Base-by-base conservation (phyloP, 352 stramenopile genomes). In the Phytophthora litchii region DNA sequence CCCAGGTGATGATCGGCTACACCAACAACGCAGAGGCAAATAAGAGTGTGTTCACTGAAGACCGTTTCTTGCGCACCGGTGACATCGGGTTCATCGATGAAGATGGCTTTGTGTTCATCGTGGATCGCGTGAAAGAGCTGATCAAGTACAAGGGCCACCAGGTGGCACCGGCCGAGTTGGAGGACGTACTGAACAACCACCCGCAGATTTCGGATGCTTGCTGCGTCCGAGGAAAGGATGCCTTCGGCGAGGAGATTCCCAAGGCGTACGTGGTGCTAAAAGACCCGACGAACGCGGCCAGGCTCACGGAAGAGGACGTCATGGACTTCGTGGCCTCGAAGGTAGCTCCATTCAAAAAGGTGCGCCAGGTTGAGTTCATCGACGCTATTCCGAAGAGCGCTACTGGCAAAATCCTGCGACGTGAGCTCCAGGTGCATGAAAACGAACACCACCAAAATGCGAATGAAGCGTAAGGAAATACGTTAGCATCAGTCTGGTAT, bases 131-230 rank as follows among this genome's bases (percentile, higher is more conserved):
- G 11, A 98, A 98, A 76, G 92, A 98, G 63, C 58, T 98, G 23
- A 98, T 98, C 72, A 98, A 98, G 77, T 92, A 96, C 54, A 96
- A 96, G 54, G 94, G 92, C 4, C 92, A 94, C 55, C 92, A 95
- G 54, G 76, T 98, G n/a, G 87, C 91, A 10, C 94, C 92, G 11
- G 92, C 91, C 0, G 94, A 98, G 64, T 68, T 98, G 32, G 94
- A 98, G 70, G 91, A 92, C 21, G 67, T 98, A 10, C 47, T 98
- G 8, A 82, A 97, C 14, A 76, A 79, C 13, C 82, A 97, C 75
- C 76, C 76, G 10, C 55, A 78, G 14, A 65, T 98, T 12, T 62
- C 76, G 1, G 94, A 98, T 76, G 79, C 73, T 7, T 89, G 83
- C 40, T 84, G 92, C 20, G 60, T 86, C 14, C 77, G 77, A 45